Evolutionary conservation across 1,284 basidiomycete species (phyloP), one percentile per base, ranked within the genome.

Genomic region (Marasmius sp.): DNA sequence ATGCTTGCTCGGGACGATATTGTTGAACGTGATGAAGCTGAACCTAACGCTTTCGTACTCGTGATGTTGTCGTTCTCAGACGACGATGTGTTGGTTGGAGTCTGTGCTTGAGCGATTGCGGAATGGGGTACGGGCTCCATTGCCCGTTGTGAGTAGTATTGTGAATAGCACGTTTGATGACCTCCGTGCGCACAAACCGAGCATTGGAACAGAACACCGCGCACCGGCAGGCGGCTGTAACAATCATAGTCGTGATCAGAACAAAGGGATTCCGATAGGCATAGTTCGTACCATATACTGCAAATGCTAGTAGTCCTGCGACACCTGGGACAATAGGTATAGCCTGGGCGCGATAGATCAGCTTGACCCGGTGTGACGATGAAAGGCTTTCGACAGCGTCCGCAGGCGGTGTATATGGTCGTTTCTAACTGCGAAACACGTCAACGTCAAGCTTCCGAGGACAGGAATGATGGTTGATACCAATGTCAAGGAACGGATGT

Each of bases 121-220:
- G 43, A 64, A 65, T 27, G 67, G 54, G 59, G 64, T 53, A 33
- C 76, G 72, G 79, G 77, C 12, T 80, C 72, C 79, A 85, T 79
- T 0, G 86, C 83, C 36, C 81, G 80, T 39, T 79, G 75, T 63
- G 80, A 73, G 68, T 90, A 90, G 68, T 86, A 91, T 36, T 77
- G 76, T 48, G 82, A 79, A 68, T 91, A 92, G 71, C 91, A 93
- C 22, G 81, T 79, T 66, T 88, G 86, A 67, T 93, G 91, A 0
- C 91, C 91, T 0, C 91, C 91, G 65, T 93, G 91, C 53, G 83
- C 77, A 69, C 91, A 93, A 6, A 89, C 74, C 1, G 87, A 80
- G 71, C 91, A 93, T 57, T 87, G 85, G 68, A 92, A 87, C 4
- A 90, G 73, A 3, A 91, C 75, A 0, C 82, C 77, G 38, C 82